Conservation (phyloP, 1,284 basidiomycete genomes). For the Moniliophthora roreri region DNA sequence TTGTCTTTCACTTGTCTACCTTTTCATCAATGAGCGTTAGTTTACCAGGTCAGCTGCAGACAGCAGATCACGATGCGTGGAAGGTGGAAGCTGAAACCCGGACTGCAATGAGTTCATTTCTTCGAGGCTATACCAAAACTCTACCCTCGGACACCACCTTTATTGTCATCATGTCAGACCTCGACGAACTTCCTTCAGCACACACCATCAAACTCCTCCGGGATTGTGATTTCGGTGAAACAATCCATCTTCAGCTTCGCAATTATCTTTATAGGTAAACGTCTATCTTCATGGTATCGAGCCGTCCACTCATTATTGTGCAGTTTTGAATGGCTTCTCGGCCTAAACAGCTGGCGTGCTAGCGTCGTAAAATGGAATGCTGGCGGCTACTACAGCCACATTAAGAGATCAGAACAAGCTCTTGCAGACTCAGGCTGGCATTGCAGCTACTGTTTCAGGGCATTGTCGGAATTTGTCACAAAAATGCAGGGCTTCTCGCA, state of each 20-base stretch:
- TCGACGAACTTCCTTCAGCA: slow-evolving; percentile 68
- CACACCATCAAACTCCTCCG: slow-evolving; percentile 58
- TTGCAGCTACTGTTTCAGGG: slow-evolving; percentile 66
- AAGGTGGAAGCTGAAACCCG: slow-evolving; percentile 38
- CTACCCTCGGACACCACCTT: slow-evolving; percentile 31
- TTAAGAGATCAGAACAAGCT: slow-evolving; percentile 48
- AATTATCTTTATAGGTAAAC: slow-evolving; percentile 61
- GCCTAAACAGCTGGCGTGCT: slow-evolving; percentile 54
- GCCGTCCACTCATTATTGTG: neutral
- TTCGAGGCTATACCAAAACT: slow-evolving; percentile 33
- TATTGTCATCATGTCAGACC: slow-evolving; percentile 66
- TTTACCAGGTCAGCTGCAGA: slow-evolving; percentile 32
- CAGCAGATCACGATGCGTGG: slow-evolving; percentile 37
- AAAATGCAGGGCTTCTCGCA: slow-evolving; percentile 72
- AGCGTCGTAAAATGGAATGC: slow-evolving; percentile 48
- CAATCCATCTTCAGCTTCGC: slow-evolving; percentile 64
- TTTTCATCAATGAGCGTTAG: slow-evolving; percentile 16
- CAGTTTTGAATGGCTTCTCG: slow-evolving; percentile 60
- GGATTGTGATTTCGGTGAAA: slow-evolving; percentile 52
- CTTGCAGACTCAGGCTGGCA: slow-evolving; percentile 65
- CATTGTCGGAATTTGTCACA: slow-evolving; percentile 55
- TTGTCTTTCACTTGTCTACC: neutral
- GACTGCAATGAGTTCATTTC: slow-evolving; percentile 42
- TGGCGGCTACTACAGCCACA: slow-evolving; percentile 51
- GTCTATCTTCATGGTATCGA: neutral